Conservation (phyloP, 2,329 filamentous ascomycete species). For the Furcasterigmium sp. region DNA sequence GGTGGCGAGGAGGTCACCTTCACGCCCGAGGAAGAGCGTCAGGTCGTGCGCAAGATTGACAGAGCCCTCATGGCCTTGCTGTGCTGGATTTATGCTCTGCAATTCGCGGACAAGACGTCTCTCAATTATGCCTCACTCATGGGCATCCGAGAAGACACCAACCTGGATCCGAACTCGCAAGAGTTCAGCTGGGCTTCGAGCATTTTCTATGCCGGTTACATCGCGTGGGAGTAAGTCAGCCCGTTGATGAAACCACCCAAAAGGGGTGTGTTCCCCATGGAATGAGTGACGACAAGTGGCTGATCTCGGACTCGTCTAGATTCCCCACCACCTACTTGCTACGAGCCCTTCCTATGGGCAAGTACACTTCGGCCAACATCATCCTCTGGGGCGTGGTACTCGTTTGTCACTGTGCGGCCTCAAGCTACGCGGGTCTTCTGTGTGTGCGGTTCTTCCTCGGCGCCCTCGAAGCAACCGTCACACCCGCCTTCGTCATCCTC, state of each 20-base stretch:
- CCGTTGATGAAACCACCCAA: not conserved
- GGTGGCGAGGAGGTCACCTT: slow-evolving; percentile 6
- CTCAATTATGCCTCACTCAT: slow-evolving; percentile 11
- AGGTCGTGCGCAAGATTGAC: slow-evolving; percentile 7
- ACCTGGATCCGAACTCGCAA: slow-evolving; percentile 7
- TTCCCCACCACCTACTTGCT: slow-evolving; percentile 31
- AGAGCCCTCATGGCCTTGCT: slow-evolving; percentile 5
- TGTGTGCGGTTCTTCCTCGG: slow-evolving; percentile 17
- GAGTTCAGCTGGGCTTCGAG: slow-evolving; percentile 15
- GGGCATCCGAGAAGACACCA: slow-evolving; percentile 11
- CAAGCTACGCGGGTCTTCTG: slow-evolving; percentile 15
- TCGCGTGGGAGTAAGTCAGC: slow-evolving; percentile 13
- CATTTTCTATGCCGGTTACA: slow-evolving; percentile 16
- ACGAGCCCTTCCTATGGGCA: slow-evolving; percentile 24
- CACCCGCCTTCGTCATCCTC: slow-evolving; percentile 18
- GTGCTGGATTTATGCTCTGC: slow-evolving; percentile 9
- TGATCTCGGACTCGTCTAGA: not conserved
- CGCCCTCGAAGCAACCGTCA: slow-evolving; percentile 17
- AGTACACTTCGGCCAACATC: slow-evolving; percentile 27
- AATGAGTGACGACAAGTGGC: not conserved
- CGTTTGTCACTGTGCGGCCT: slow-evolving; percentile 13
- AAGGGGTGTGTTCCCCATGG: not conserved
- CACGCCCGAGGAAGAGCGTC: slow-evolving; percentile 8
- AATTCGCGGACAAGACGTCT: slow-evolving; percentile 9
- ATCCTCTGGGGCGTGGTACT: slow-evolving; percentile 33